Evolutionary conservation across 257 asterid genomes (phyloP).

Genomic region (Apocynum venetum): DNA sequence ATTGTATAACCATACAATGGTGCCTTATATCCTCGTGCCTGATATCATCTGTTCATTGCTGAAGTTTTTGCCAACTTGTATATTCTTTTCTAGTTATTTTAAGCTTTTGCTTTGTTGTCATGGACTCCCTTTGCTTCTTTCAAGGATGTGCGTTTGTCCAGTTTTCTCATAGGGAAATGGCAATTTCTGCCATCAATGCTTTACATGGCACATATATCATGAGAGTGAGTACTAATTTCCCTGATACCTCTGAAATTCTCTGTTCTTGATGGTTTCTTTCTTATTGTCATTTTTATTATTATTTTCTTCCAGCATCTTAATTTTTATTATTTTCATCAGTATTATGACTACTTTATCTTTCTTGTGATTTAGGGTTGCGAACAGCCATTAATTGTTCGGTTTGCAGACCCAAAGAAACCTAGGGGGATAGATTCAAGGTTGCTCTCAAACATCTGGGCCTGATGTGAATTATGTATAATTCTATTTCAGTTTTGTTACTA

Average conservation of each 20-base stretch:
- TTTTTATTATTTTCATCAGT: constrained; percentile 1
- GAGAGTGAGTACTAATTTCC: constrained; percentile 47
- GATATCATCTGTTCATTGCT: background rate
- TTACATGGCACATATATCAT: constrained; percentile 65
- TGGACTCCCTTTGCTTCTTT: constrained; percentile 33
- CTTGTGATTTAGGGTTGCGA: constrained; percentile 69
- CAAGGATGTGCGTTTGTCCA: constrained; percentile 82
- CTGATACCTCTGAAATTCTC: background rate
- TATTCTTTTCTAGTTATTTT: background rate
- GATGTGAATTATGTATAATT: background rate
- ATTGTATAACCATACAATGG: background rate
- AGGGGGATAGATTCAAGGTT: constrained; percentile 66
- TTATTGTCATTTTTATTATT: background rate
- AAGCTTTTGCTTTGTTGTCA: constrained; percentile 22
- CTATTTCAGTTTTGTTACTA: background rate
- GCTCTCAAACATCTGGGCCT: constrained; percentile 1
- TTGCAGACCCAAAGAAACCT: constrained; percentile 93
- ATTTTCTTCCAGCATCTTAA: constrained; percentile 1
- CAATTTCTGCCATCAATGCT: constrained; percentile 76
- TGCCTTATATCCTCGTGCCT: background rate
- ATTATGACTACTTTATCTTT: constrained; percentile 16
- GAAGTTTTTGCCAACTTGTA: background rate
- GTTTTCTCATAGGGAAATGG: constrained; percentile 73
- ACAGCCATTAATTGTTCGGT: constrained; percentile 83
- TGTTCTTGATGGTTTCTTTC: constrained; percentile 1